Conservation (phyloP, 306 rosid genomes). For the Neltuma alba region DNA sequence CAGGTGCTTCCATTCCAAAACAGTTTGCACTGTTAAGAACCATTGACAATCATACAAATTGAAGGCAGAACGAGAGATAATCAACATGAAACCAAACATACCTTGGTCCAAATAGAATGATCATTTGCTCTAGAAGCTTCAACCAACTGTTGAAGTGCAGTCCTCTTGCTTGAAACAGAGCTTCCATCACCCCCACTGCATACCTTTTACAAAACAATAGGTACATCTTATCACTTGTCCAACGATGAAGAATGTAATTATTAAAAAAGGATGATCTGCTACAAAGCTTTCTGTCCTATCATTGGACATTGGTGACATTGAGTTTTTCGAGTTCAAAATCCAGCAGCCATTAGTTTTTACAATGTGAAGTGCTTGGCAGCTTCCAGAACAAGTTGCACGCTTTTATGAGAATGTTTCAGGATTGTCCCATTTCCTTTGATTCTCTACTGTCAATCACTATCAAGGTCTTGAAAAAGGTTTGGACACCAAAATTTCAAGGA, state of each 20-base stretch:
- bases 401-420: not conserved
- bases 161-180: constrained; percentile 66
- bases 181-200: constrained; percentile 70
- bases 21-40: constrained; percentile 11
- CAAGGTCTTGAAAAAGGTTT: constrained; percentile 8
- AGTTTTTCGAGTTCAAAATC: not conserved
- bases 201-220: constrained; percentile 52
- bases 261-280: constrained; percentile 19
- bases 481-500: constrained; percentile 5
- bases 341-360: constrained; percentile 24
- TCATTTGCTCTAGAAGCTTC: constrained; percentile 81
- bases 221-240: constrained; percentile 14
- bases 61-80: not conserved
- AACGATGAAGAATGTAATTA: constrained; percentile 10
- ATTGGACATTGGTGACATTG: not conserved
- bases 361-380: not conserved
- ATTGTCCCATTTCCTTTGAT: constrained; percentile 4
- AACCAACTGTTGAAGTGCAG: constrained; percentile 85
- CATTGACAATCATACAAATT: constrained; percentile 16
- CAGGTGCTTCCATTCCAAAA: not conserved
- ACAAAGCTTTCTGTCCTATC: constrained; percentile 1
- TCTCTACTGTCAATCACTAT: constrained; percentile 7
- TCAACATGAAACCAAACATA: constrained; percentile 44
- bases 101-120: constrained; percentile 89
- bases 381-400: not conserved